Evolutionary conservation across 768 basidiomycete species (phyloP), one percentile per base, ranked within the genome.

Genomic region (Mrakia blollopis): DNA sequence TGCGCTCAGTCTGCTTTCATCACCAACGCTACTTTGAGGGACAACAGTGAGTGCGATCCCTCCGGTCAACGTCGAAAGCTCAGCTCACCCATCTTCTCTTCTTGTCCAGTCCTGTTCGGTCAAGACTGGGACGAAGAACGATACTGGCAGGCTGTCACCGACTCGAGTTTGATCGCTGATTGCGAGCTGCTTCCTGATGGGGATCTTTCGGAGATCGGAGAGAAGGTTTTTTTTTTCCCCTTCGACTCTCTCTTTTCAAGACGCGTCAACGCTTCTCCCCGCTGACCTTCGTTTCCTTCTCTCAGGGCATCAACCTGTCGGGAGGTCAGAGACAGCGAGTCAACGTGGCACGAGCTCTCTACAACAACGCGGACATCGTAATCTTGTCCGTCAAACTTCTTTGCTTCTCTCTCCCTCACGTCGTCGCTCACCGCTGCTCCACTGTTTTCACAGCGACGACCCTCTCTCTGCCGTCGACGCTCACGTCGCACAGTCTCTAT

Each of bases 1-100:
- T 94, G 92, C 80, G 89, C 90, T 21, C 94, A 98, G 82, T 89
- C 87, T 61, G 91, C 94, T 18, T 97, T 94, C 93, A 95, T 98
- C 77, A 92, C 93, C 82, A 91, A 91, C 80, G 87, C 92, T 0
- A 94, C 94, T 0, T 88, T 95, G 6, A 37, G 35, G 13, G 54
- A 73, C 13, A 61, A 61, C 25, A 25, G 73, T 62, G 35, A 25
- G 52, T 63, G 14, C 16, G 5, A 4, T 25, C 57, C 39, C n/a
- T n/a, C n/a, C n/a, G n/a, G n/a, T n/a, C n/a, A n/a, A n/a, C 37
- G 39, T 62, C 39, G 67, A 68, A 32, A 35, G 23, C 10, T 3
- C 28, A 37, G n/a, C 72, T 73, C 32, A 73, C 37, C 41, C 3
- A 9, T 57, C n/a, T 21, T 9, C 35, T 35, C 50, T 3, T 57